Evolutionary conservation across 805 yeast species (phyloP), one percentile per base, ranked within the genome.

Genomic region (Sugiyamaella mastotermitis): DNA sequence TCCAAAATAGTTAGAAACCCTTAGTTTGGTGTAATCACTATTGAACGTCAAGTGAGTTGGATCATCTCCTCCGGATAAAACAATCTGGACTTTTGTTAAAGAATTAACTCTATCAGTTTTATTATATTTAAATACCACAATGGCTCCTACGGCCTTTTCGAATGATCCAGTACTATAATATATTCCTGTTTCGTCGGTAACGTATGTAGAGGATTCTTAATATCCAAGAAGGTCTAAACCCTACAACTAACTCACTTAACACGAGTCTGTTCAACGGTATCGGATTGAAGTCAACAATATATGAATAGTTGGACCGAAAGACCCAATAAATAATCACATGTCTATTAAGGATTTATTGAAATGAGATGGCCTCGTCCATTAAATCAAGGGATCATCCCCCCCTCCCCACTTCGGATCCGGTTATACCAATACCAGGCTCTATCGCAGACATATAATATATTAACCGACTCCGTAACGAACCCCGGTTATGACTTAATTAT

Each of bases 31-130:
- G 10, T 19, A 11, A 23, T 38, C 38, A n/a, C 24, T 17, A 30
- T 23, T 19, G n/a, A 27, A 28, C 18, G 39, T 24, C 23, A 40
- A 21, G 32, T 40, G 43, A 2, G 43, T 40, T 2, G 43, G 43
- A 11, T 31, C 38, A 2, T 28, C 37, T 5, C 43, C 43, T 7
- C 31, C 28, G 2, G 43, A 29, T 19, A 40, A 39, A 11, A 34
- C 21, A 21, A 30, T 17, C 30, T 35, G 34, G n/a, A 18, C 23
- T 15, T 35, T 35, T 20, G 26, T 30, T 21, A 35, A 24, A 13
- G 37, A 20, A 14, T 22, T 21, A 10, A 15, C 18, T 11, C 30
- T 16, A 17, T 31, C 23, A 17, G 16, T 23, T 10, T 16, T 14
- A 13, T 38, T 33, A 15, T 32, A 10, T 19, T 30, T 32, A 14